These are phyloP conservation scores for Podospora pseudopauciseta DNA, from an alignment of 495 filamentous ascomycete species.

Conservation along the genomic window DNA sequence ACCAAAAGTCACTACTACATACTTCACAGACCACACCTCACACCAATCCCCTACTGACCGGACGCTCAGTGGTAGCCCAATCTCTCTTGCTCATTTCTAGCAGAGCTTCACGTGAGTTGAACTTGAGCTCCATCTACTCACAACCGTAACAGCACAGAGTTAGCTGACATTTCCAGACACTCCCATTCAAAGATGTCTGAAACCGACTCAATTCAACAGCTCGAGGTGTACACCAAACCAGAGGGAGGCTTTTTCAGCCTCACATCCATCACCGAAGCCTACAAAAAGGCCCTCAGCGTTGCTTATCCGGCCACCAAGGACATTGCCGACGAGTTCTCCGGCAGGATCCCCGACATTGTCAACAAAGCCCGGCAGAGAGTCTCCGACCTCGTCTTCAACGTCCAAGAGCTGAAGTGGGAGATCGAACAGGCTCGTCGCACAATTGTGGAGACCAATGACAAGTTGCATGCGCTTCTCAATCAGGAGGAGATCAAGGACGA, in stretches of 20 bases:
- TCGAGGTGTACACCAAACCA: background rate
- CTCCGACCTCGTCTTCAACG: background rate
- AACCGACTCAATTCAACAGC: background rate
- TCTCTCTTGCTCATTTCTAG: no score
- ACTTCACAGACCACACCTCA: no score
- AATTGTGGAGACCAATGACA: background rate
- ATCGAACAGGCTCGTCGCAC: background rate
- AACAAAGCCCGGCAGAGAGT: background rate
- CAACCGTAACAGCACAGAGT: no score
- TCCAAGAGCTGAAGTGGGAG: background rate
- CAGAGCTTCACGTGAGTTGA: no score
- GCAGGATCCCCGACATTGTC: background rate
- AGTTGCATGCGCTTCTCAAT: background rate
- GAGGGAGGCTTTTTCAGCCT: background rate
- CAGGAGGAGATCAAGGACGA: background rate
- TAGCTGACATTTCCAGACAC: no score
- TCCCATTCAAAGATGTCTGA: background rate
- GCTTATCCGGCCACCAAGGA: background rate
- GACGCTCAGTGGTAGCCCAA: no score
- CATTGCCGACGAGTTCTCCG: background rate
- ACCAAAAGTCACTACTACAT: no score
- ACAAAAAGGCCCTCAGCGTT: background rate
- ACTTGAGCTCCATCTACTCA: no score
- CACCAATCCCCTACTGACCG: no score
- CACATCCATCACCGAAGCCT: background rate